phyloP scores from a whole-genome alignment of 495 filamentous ascomycete species.

The Margaritispora aquatica region DNA sequence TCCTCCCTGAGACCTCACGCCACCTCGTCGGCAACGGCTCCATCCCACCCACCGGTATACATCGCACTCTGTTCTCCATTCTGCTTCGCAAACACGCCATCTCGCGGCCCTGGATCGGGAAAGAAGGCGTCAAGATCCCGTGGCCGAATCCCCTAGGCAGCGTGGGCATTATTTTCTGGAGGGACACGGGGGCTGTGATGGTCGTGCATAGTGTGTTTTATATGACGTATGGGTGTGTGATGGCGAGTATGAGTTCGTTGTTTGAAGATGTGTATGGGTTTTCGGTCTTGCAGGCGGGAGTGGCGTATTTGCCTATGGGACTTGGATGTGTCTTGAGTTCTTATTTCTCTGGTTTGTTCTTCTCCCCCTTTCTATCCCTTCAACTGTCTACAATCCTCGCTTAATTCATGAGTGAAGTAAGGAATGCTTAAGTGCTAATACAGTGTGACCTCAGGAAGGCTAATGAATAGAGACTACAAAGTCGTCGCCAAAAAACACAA shows the following conservation, averaged over 20 bases:
- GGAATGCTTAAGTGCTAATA: too few relatives aligned
- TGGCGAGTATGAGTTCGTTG: neutral
- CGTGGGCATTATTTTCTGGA: neutral
- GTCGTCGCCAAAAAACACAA: conserved; percentile 9
- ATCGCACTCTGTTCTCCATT: neutral
- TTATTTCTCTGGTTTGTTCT: conserved; percentile 20
- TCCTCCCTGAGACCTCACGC: conserved; percentile 61
- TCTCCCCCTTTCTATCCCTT: conserved; percentile 25
- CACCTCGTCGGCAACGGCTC: conserved; percentile 62
- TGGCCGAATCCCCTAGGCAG: conserved; percentile 26
- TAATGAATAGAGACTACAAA: conserved; percentile 25
- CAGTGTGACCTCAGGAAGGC: conserved; percentile 20
- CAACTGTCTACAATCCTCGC: conserved; percentile 25
- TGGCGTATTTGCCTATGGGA: conserved; percentile 30
- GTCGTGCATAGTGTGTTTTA: neutral
- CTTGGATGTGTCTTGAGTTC: conserved; percentile 21
- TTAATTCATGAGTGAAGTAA: too few relatives aligned
- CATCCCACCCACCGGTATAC: conserved; percentile 29
- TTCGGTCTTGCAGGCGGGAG: conserved; percentile 38
- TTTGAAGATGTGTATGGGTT: conserved; percentile 54
- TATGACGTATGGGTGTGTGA: conserved; percentile 2
- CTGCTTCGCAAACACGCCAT: neutral
- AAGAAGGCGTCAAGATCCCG: neutral
- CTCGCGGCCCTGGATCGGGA: neutral
- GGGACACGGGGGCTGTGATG: conserved; percentile 4